Evolutionary conservation across 202 grass and related monocot species (phyloP).

Genomic region (Bolboschoenoplectus hybrid): DNA sequence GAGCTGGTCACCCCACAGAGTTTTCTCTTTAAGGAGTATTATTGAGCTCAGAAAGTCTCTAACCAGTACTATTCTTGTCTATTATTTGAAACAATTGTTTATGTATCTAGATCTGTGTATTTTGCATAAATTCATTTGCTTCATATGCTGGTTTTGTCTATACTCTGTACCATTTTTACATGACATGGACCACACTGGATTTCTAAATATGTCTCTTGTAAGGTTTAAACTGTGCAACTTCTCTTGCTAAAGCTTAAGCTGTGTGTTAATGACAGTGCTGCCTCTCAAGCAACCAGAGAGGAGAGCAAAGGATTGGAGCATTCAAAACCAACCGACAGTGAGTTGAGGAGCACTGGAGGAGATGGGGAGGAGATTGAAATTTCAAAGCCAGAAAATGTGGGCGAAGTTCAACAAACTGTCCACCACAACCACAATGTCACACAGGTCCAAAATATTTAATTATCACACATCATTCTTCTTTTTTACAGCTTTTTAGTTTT

Average conservation of each 20-base stretch:
- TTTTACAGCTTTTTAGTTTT: not conserved
- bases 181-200: not conserved
- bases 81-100: not conserved
- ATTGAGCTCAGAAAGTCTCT: not conserved
- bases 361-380: conserved; percentile 31
- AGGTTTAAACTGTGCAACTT: not conserved
- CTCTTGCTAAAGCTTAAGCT: not conserved
- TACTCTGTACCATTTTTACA: not conserved
- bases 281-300: conserved; percentile 29
- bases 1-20: not conserved
- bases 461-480: not conserved
- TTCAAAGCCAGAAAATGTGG: conserved; percentile 19
- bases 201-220: not conserved
- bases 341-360: conserved; percentile 28
- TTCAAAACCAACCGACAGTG: conserved; percentile 22
- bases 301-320: conserved; percentile 38
- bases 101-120: not conserved
- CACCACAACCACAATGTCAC: not conserved
- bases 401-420: conserved; percentile 30
- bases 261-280: conserved; percentile 7
- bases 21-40: not conserved
- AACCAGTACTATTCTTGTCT: not conserved
- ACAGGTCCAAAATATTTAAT: conserved; percentile 18
- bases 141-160: not conserved
- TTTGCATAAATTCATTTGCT: not conserved